Evolutionary conservation across 2,329 filamentous ascomycete species (phyloP), one percentile per base, ranked within the genome.

Genomic region (Talaromyces islandicus): DNA sequence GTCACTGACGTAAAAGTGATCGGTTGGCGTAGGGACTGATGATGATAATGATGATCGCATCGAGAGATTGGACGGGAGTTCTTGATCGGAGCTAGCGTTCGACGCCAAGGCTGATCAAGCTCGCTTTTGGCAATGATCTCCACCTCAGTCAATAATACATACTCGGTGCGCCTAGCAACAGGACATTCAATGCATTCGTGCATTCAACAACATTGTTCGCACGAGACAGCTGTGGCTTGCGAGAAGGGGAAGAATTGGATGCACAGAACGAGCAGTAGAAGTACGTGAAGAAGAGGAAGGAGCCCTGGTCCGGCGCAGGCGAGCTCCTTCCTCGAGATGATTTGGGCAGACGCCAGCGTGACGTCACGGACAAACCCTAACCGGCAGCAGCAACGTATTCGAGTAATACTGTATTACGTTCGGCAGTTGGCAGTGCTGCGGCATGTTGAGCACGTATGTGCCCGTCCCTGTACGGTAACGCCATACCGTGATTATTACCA

Each of bases 301-400:
- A 52, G 48, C 48, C 7, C 25, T 29, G 48, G 25, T 52, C 48
- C 48, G 48, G 14, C 17, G 48, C 48, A 52, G 25, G 48, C 14
- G 17, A 25, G 53, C 32, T 55, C 53, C 53, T 55, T 55, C 53
- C 25, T 24, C 10, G 27, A 7, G 30, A 25, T 55, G 21, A 30
- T 43, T 25, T 25, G 24, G 14, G 48, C 24, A 24, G 29, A 58
- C 57, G 48, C 29, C 48, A 58, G 48, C 57, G 57, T 58, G 57
- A 58, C 57, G 55, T 57, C 55, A 57, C 54, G 48, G 14, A 19
- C 21, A 51, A 57, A 57, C 55, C 55, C 55, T 57, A 57, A 56
- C 7, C 38, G 35, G 24, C 41, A 32, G 43, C 10, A 35, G 9
- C 19, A 7, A 7, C 10, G 43, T 9, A 46, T 11, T 10, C 43